These are phyloP conservation scores for Chenopodium quinoa DNA, from an alignment of 148 eudicot genomes.

Conservation along the genomic window DNA sequence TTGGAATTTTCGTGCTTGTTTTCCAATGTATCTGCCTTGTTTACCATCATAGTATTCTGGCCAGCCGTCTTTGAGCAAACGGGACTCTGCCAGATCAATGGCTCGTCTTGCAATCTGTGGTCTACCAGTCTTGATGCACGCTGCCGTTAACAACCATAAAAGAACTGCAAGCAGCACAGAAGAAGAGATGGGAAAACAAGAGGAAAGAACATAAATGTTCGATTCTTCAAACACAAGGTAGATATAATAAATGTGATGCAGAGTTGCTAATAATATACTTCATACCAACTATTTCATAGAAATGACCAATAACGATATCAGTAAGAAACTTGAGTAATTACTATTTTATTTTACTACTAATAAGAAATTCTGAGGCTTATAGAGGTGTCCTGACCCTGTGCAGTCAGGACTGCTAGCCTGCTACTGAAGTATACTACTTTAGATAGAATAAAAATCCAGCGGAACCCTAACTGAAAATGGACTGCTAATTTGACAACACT, in stretches of 20 bases:
- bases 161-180: slow-evolving; percentile 57
- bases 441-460: not conserved
- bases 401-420: not conserved
- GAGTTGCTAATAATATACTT: not conserved
- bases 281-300: not conserved
- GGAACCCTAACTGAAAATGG: not conserved
- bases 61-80: slow-evolving; percentile 85
- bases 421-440: not conserved
- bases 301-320: not conserved
- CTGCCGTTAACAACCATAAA: slow-evolving; percentile 90
- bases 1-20: slow-evolving; percentile 84
- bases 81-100: slow-evolving; percentile 83
- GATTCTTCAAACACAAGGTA: not conserved
- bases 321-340: not conserved
- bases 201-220: not conserved
- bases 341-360: not conserved
- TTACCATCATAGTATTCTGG: slow-evolving; percentile 96
- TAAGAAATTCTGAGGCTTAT: not conserved
- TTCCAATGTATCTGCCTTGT: slow-evolving; percentile 74
- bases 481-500: not conserved
- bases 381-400: not conserved
- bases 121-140: slow-evolving; percentile 93
- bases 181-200: slow-evolving; percentile 2
- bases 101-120: slow-evolving; percentile 84
- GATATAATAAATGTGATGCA: not conserved